Percentiles rank a stretch among this genome's conserved stretches.
These are phyloP conservation scores for Colletotrichum spinosum DNA, from an alignment of 2,329 filamentous ascomycete species.

Conservation along the genomic window DNA sequence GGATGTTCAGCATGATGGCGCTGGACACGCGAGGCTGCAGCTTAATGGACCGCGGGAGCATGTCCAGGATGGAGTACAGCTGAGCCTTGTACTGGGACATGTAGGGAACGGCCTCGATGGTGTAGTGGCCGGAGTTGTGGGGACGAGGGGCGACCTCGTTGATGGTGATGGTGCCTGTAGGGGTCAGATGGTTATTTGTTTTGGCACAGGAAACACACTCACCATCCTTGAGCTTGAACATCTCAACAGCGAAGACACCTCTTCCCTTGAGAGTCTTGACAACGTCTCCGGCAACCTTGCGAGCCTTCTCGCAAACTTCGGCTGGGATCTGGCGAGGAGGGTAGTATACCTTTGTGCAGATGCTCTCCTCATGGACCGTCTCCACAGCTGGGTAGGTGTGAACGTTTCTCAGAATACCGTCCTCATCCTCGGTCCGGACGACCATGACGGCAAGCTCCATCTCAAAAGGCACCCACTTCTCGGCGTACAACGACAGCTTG, in stretches of 20 bases:
- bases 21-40: constrained; percentile 69
- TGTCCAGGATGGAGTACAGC: constrained; percentile 82
- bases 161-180: constrained; percentile 71
- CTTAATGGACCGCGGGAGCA: constrained; percentile 64
- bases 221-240: constrained; percentile 86
- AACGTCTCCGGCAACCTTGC: constrained; percentile 82
- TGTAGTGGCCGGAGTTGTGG: constrained; percentile 96
- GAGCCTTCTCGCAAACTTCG: constrained; percentile 72
- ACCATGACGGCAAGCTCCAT: constrained; percentile 96
- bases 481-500: constrained; percentile 82
- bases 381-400: constrained; percentile 91
- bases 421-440: constrained; percentile 82
- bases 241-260: constrained; percentile 95
- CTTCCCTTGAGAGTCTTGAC: constrained; percentile 85
- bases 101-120: constrained; percentile 89
- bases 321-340: constrained; percentile 79
- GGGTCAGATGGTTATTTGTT: constrained; percentile 6
- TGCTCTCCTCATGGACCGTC: constrained; percentile 93
- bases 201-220: constrained; percentile 40
- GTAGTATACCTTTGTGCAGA: constrained; percentile 92
- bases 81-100: constrained; percentile 94
- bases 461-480: constrained; percentile 88
- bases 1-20: constrained; percentile 84
- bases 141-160: constrained; percentile 82
- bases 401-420: constrained; percentile 59